Conservation (phyloP, 768 basidiomycete species). For the Leccinum sublutescens region DNA sequence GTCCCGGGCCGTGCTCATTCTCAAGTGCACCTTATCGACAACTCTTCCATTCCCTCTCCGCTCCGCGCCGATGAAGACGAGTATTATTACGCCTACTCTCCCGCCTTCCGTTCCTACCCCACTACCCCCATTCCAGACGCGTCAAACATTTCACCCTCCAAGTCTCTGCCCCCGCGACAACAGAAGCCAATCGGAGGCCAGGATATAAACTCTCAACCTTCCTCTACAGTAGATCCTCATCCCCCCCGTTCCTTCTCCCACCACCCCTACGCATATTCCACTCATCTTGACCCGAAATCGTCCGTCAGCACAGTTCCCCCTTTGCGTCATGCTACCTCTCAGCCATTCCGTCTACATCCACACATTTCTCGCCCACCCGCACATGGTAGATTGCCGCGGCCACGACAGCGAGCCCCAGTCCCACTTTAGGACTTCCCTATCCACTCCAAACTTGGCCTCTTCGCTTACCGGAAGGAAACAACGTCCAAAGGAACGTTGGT, state of each 20-base stretch:
- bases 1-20: too few species aligned
- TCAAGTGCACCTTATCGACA: too few species aligned
- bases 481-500: slow-evolving; percentile 56
- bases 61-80: slow-evolving; percentile 38
- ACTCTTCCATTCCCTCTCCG: too few species aligned
- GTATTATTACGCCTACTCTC: slow-evolving; percentile 52
- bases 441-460: slow-evolving; percentile 61
- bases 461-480: slow-evolving; percentile 21
- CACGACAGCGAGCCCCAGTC: slow-evolving; percentile 1
- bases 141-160: slow-evolving; percentile 14
- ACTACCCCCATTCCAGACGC: slow-evolving; percentile 15
- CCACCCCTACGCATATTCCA: slow-evolving; percentile 53
- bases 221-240: slow-evolving; percentile 15
- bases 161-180: slow-evolving; percentile 19
- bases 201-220: slow-evolving; percentile 17
- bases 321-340: slow-evolving; percentile 24
- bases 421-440: slow-evolving; percentile 53
- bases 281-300: slow-evolving; percentile 18
- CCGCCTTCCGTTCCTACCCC: slow-evolving; percentile 10
- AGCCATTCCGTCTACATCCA: slow-evolving; percentile 24
- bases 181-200: background rate
- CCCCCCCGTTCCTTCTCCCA: slow-evolving; percentile 25
- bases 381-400: slow-evolving; percentile 1
- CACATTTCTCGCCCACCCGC: background rate
- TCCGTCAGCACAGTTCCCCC: slow-evolving; percentile 1